Conservation (phyloP, 2,329 filamentous ascomycete genomes). For the Pseudogymnoascus destructans region DNA sequence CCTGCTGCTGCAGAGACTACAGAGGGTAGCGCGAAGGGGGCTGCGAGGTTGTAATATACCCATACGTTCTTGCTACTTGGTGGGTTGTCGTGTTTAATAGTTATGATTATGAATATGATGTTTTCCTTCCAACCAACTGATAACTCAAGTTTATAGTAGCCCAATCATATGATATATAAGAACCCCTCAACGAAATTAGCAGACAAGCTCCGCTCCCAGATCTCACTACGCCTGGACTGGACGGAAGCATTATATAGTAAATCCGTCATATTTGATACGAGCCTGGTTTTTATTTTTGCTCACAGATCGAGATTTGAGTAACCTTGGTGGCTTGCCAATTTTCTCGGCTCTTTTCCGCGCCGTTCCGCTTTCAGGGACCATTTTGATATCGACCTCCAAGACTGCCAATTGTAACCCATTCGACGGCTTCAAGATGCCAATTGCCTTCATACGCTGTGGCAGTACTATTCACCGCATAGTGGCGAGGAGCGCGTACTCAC, state of each 20-base stretch:
- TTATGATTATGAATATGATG: background rate
- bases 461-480: background rate
- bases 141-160: background rate
- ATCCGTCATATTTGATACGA: background rate
- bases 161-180: background rate
- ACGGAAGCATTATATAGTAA: background rate
- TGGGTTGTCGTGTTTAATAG: background rate
- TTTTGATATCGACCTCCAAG: background rate
- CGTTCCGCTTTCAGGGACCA: background rate
- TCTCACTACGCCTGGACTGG: too few relatives aligned
- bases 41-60: background rate
- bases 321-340: constrained; percentile 1
- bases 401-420: background rate
- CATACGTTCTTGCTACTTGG: background rate
- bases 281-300: background rate
- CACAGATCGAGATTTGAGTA: background rate
- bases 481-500: background rate
- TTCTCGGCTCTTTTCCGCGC: background rate
- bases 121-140: background rate
- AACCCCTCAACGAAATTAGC: background rate
- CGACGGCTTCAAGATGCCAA: background rate
- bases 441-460: background rate
- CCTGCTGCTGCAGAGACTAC: background rate
- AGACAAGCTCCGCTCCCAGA: background rate
- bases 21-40: background rate